These are phyloP conservation scores for Turnera subulata DNA, from an alignment of 345 rosid genomes.

Conservation along the genomic window DNA sequence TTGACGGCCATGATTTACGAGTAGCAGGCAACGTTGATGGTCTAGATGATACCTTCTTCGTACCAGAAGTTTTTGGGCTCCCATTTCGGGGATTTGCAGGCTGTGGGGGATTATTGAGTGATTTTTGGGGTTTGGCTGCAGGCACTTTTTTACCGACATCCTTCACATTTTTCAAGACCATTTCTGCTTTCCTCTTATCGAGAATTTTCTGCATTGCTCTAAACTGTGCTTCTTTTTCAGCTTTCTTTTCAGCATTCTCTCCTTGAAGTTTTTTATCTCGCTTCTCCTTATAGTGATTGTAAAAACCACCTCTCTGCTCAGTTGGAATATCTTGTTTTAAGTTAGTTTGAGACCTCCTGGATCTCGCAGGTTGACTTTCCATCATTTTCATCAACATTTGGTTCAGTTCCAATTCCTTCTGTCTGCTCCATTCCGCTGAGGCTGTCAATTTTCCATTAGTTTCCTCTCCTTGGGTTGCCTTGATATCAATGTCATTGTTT, in stretches of 20 bases:
- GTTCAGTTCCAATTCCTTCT: conserved; percentile 54
- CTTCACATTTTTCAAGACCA: conserved; percentile 33
- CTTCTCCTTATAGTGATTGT: conserved; percentile 53
- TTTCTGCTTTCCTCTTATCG: conserved; percentile 46
- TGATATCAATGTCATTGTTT: conserved; percentile 20
- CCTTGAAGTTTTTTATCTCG: conserved; percentile 58
- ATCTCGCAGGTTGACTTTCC: conserved; percentile 28
- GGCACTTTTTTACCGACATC: conserved; percentile 32
- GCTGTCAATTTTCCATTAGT: conserved; percentile 23
- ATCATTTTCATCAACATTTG: conserved; percentile 48
- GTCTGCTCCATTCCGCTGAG: conserved; percentile 46
- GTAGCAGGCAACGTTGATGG: conserved; percentile 34
- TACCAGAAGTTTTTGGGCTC: conserved; percentile 31
- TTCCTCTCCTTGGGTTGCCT: conserved; percentile 26
- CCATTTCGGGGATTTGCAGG: conserved; percentile 37
- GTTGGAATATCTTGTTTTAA: conserved; percentile 23
- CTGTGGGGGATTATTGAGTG: conserved; percentile 27
- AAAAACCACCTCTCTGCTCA: conserved; percentile 53
- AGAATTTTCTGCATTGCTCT: conserved; percentile 47
- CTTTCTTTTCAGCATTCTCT: conserved; percentile 44
- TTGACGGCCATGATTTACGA: conserved; percentile 60
- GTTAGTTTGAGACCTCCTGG: conserved; percentile 20
- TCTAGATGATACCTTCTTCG: conserved; percentile 38
- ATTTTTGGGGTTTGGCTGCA: conserved; percentile 30
- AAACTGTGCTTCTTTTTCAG: conserved; percentile 47